Evolutionary conservation across 257 asterid genomes (phyloP).

Genomic region (Ballota nigra): DNA sequence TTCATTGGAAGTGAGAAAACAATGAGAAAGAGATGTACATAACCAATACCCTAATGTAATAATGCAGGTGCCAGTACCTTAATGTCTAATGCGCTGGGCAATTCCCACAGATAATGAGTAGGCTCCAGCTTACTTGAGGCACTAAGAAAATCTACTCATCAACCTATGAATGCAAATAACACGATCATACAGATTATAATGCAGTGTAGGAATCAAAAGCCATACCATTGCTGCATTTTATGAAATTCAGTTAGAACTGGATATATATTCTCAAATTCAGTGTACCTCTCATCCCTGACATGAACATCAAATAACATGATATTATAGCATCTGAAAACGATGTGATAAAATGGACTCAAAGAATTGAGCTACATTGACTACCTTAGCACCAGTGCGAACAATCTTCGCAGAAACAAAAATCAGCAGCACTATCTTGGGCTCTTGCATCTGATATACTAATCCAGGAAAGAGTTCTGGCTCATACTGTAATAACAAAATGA

Average conservation of each 20-base stretch:
- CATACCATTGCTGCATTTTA: constrained; percentile 92
- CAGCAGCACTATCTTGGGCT: constrained; percentile 89
- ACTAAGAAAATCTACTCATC: not conserved
- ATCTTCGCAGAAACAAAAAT: constrained; percentile 94
- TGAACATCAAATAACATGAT: constrained; percentile 26
- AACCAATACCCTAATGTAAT: not conserved
- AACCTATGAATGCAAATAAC: not conserved
- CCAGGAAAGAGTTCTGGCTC: constrained; percentile 98
- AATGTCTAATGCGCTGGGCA: too few relatives aligned
- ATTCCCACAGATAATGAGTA: too few relatives aligned
- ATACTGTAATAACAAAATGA: constrained; percentile 51
- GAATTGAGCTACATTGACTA: constrained; percentile 16
- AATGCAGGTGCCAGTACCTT: too few relatives aligned
- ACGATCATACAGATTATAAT: not conserved
- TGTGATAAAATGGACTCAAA: not conserved
- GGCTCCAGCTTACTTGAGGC: not conserved
- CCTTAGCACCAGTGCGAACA: constrained; percentile 97
- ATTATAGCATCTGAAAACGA: not conserved
- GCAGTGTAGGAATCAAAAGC: not conserved
- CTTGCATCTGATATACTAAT: constrained; percentile 86
- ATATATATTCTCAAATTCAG: constrained; percentile 88
- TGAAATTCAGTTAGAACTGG: constrained; percentile 89
- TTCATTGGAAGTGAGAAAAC: constrained; percentile 11
- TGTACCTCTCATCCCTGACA: constrained; percentile 87
- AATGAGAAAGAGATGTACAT: not conserved